Evolutionary conservation across 768 basidiomycete species (phyloP), one percentile per base, ranked within the genome.

Genomic region (Pleurotus sapidus): DNA sequence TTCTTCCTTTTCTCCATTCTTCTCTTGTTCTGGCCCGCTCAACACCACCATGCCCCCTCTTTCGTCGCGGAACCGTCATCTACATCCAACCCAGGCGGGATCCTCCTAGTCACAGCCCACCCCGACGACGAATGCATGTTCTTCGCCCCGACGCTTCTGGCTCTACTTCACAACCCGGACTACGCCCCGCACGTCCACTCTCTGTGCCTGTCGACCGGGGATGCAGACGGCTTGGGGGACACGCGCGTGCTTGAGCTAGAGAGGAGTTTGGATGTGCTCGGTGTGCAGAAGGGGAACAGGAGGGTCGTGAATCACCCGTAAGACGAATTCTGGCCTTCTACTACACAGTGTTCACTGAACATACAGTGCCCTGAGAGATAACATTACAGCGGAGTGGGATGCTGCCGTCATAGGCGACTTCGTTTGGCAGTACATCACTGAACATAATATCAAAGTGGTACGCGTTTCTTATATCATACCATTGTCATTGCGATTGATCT

Each of bases 121-220:
- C 95, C 95, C 2, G 95, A 97, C 67, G 95, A 98, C 68, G 95
- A 97, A 73, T 87, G 86, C 68, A 83, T 95, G 80, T 98, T 98
- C 78, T 98, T 98, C 68, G 86, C 87, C 3, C 95, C 95, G 0
- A 94, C 92, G 0, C 69, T 96, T 12, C 72, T 87, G 30, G 77
- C 81, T 2, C 76, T 95, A 30, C 49, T 66, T 49, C 51, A 59
- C 59, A 17, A 64, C 43, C 53, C 40, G 15, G 46, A n/a, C 37
- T 23, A 15, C 25, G 4, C 18, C 37, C 59, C 60, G 56, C 71
- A 80, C 18, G 66, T 89, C 0, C 82, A 74, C 61, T 89, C 83
- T 0, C 66, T 95, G 15, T 94, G 91, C 58, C 66, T 98, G 55
- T 94, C 92, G 4, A 75, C 72, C 18, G 94, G 95, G 15, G 80